Evolutionary conservation across 2,329 filamentous ascomycete species (phyloP).

Genomic region (Fusarium abutilonis): DNA sequence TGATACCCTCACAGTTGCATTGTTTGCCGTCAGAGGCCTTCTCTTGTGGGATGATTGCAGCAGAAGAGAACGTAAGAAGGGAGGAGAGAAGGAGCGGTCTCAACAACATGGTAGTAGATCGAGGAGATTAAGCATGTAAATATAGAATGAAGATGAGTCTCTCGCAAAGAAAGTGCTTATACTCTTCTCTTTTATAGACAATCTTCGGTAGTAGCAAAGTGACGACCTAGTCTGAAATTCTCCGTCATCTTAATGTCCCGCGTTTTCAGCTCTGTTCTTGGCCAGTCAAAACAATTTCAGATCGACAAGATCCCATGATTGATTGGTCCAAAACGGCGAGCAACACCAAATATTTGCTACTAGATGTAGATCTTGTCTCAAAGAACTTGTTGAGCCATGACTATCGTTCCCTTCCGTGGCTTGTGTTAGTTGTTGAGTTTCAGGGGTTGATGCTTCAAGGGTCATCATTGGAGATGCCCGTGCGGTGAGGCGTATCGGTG

Average conservation of each 20-base stretch:
- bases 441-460: background rate
- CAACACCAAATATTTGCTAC: no score
- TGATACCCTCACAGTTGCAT: slow-evolving; percentile 18
- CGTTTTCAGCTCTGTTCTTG: background rate
- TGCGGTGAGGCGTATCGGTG: no score
- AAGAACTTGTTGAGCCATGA: background rate
- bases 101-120: slow-evolving; percentile 6
- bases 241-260: no score
- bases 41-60: slow-evolving; percentile 7
- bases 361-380: no score
- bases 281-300: background rate
- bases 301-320: background rate
- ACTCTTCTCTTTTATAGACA: background rate
- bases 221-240: no score
- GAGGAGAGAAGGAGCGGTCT: slow-evolving; percentile 15
- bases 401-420: background rate
- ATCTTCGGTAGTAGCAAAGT: no score
- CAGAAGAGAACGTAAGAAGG: background rate
- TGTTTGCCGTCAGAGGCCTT: background rate
- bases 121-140: no score
- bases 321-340: no score
- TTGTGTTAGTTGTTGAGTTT: background rate
- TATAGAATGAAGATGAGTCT: background rate
- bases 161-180: fast-evolving
- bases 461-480: no score